Conservation (phyloP, 2,329 filamentous ascomycete species). For the Cryphonectria naterciae region DNA sequence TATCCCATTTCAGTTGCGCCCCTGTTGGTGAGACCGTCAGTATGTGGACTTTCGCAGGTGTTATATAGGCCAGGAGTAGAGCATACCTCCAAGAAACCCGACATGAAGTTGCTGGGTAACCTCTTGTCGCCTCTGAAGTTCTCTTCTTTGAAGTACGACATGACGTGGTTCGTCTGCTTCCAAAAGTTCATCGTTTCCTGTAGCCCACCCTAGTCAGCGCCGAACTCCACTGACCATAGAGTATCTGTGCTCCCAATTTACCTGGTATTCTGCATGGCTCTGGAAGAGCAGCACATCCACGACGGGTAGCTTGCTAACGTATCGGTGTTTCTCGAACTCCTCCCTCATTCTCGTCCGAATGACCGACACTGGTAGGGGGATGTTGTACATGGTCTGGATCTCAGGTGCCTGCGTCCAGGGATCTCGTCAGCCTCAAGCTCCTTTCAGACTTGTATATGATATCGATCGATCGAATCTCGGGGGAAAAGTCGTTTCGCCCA, state of each 20-base stretch:
- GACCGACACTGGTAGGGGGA: slow-evolving; percentile 83
- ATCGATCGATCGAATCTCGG: neutral
- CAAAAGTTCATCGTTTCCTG: slow-evolving; percentile 99
- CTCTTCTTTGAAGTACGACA: slow-evolving; percentile 95
- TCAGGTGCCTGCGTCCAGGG: slow-evolving; percentile 76
- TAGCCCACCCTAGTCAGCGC: slow-evolving; percentile 19
- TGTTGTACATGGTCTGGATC: slow-evolving; percentile 95
- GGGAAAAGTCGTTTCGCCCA: slow-evolving; percentile 8
- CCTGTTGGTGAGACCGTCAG: slow-evolving; percentile 42
- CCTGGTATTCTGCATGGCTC: slow-evolving; percentile 93
- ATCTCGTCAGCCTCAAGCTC: slow-evolving; percentile 17
- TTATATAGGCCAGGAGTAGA: neutral
- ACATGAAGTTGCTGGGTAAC: slow-evolving; percentile 88
- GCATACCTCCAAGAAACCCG: slow-evolving; percentile 89
- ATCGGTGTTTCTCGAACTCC: slow-evolving; percentile 95
- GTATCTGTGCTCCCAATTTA: slow-evolving; percentile 46
- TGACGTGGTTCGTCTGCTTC: slow-evolving; percentile 94
- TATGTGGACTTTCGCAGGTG: slow-evolving; percentile 19
- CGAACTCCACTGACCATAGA: neutral
- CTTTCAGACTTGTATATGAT: neutral
- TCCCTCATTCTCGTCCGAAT: slow-evolving; percentile 94
- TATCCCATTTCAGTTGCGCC: slow-evolving; percentile 56
- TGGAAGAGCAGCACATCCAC: slow-evolving; percentile 90
- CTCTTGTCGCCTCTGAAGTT: slow-evolving; percentile 74
- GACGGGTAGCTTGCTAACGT: slow-evolving; percentile 83